These are phyloP conservation scores for Puccinia sorghi DNA, from an alignment of 1,284 basidiomycete genomes.

Conservation along the genomic window DNA sequence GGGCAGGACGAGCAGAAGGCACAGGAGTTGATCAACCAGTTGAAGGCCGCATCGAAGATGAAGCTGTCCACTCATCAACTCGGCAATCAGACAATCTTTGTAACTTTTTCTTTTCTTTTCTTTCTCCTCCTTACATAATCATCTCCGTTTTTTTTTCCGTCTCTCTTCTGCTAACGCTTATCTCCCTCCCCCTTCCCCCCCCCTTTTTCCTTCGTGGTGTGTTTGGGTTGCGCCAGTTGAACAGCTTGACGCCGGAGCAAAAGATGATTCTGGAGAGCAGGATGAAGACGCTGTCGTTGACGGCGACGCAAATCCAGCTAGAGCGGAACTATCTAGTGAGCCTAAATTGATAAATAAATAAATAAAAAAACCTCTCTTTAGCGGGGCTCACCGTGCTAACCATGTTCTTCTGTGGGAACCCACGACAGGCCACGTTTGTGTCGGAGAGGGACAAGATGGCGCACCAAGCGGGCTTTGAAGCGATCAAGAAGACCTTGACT, in stretches of 20 bases:
- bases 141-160: background rate
- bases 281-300: constrained; percentile 15
- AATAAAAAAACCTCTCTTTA: background rate
- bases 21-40: background rate
- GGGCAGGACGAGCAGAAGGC: background rate
- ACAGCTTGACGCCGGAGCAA: constrained; percentile 44
- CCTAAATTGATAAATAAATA: background rate
- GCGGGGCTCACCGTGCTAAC: too few species aligned
- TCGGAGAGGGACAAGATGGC: constrained; percentile 16
- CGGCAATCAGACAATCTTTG: constrained; percentile 15
- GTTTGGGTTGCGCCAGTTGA: background rate
- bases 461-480: constrained; percentile 42
- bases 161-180: background rate
- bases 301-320: constrained; percentile 4
- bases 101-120: background rate
- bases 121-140: background rate
- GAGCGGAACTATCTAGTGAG: constrained; percentile 35
- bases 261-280: constrained; percentile 35
- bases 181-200: background rate
- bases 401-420: too few species aligned
- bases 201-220: background rate
- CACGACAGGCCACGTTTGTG: constrained; percentile 30
- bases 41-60: constrained; percentile 6
- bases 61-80: constrained; percentile 11
- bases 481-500: constrained; percentile 26